These are phyloP conservation scores for Saraca asoca DNA, from an alignment of 331 rosid species.

Conservation along the genomic window DNA sequence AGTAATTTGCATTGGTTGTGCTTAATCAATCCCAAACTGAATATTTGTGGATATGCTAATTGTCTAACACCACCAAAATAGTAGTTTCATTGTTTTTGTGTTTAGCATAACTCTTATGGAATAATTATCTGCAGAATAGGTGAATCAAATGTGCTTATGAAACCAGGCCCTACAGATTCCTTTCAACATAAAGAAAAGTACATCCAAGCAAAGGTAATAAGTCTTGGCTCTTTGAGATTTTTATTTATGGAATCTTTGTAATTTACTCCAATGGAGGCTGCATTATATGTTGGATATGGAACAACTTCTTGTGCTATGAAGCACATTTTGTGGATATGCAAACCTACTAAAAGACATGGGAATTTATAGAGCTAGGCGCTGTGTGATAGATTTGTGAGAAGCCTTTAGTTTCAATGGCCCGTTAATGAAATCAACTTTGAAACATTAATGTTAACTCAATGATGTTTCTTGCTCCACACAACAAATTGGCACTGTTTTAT, in stretches of 20 bases:
- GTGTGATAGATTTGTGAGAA: no score
- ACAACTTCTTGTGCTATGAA: not conserved
- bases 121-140: constrained; percentile 56
- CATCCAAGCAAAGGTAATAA: constrained; percentile 85
- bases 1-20: no score
- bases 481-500: no score
- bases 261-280: constrained; percentile 15
- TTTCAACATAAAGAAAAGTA: constrained; percentile 71
- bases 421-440: no score
- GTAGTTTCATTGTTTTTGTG: not conserved
- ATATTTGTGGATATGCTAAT: not conserved
- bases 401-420: no score
- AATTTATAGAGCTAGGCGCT: no score
- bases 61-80: not conserved
- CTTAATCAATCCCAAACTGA: not conserved
- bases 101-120: constrained; percentile 2
- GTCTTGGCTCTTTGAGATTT: constrained; percentile 15
- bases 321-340: no score
- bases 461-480: no score
- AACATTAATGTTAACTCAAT: no score
- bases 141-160: constrained; percentile 50
- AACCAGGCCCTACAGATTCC: constrained; percentile 69
- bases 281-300: constrained; percentile 23
- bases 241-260: not conserved
- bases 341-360: no score